Evolutionary conservation across 805 yeast species (phyloP), one percentile per base, ranked within the genome.

Genomic region (Teunomyces funiuensis): DNA sequence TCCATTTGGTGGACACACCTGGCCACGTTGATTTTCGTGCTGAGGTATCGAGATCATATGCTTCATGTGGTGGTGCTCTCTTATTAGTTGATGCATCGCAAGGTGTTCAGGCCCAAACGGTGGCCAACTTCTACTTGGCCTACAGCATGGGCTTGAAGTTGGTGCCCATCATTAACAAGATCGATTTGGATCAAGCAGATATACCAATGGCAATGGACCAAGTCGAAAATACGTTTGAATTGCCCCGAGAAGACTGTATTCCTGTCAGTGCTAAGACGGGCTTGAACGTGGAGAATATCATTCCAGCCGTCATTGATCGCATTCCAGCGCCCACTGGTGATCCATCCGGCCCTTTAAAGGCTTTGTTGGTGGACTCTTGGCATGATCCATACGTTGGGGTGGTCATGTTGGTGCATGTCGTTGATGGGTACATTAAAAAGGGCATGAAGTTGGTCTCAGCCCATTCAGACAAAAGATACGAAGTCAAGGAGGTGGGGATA

Each of bases 81-180:
- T 62, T 91, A 29, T 63, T 91, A 16, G 95, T 91, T 2, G 99
- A 93, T 69, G 98, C 98, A 1, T 76, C 91, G 2, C 97, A 93
- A 57, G 98, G 98, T 39, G 89, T 91, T 3, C 97, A 89, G 61
- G 98, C 98, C 0, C 99, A 91, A 61, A 93, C 99, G 0, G 97
- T 91, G n/a, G 97, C 99, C 17, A 91, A 93, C 61, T 91, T 87
- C 64, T 88, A 84, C 55, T 71, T 91, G 42, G 99, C 98, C 0
- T 85, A 85, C 57, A 83, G 91, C 42, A 76, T 88, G 81, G 86
- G 83, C 7, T 74, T 93, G 47, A 81, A 82, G 50, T 68, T 91
- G 49, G 74, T 91, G 1, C 98, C 99, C 0, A 88, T 91, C 13
- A 86, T 91, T 38, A 91, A 91, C 66, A 91, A 91, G 57, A 85